Evolutionary conservation across 345 rosid genomes (phyloP).

Genomic region (Gossypium herbaceum): DNA sequence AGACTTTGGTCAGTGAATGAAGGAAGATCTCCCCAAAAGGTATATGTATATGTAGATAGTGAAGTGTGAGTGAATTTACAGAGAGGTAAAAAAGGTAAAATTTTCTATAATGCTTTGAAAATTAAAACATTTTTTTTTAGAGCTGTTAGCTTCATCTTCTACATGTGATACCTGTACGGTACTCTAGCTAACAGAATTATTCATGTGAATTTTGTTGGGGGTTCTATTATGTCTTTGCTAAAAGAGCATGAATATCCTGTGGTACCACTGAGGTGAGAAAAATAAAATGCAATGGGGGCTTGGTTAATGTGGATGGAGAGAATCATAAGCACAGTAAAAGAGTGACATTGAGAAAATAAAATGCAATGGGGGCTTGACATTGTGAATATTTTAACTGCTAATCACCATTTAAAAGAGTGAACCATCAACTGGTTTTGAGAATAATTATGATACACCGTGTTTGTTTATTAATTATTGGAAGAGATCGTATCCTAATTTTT

Average conservation of each 20-base stretch:
- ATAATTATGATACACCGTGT: no score
- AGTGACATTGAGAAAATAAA: no score
- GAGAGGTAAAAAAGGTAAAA: background rate
- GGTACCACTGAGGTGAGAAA: background rate
- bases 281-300: background rate
- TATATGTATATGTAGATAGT: background rate
- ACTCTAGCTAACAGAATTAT: constrained; percentile 1
- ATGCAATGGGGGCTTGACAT: background rate
- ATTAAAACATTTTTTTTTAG: background rate
- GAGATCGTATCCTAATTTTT: no score
- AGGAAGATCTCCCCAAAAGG: constrained; percentile 5
- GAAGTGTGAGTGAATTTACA: background rate
- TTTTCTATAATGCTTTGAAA: background rate
- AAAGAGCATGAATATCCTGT: background rate
- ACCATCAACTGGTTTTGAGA: no score
- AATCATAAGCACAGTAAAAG: background rate
- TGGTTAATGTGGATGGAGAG: background rate
- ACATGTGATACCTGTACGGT: background rate
- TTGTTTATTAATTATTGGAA: no score
- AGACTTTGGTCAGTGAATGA: background rate
- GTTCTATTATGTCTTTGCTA: background rate
- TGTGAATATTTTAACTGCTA: no score
- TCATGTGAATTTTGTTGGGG: constrained; percentile 2
- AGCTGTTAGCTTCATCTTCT: background rate
- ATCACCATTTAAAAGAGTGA: no score